phyloP scores from a whole-genome alignment of 2,329 filamentous ascomycete genomes.

The Colletotrichum lupini region DNA sequence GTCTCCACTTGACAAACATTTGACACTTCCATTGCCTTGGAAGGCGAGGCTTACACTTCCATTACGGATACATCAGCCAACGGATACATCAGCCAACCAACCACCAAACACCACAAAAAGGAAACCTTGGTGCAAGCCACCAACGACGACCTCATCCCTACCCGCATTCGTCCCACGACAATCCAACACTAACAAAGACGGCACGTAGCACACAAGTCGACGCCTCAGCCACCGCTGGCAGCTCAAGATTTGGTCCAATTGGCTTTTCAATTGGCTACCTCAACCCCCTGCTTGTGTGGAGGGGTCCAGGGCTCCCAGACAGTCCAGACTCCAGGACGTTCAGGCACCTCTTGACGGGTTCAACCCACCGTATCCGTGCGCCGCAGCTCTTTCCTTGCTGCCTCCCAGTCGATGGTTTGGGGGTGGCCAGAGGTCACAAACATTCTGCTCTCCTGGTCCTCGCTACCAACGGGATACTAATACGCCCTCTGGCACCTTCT shows the following conservation, averaged over 20 bases:
- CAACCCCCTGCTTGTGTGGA: conserved; percentile 5
- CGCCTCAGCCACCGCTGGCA: conserved; percentile 2
- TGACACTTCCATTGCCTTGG: not conserved
- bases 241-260: not conserved
- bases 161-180: conserved; percentile 2
- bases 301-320: not conserved
- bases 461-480: not conserved
- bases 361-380: conserved; percentile 23
- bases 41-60: too few species aligned
- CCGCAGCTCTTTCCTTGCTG: not conserved
- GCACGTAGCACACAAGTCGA: not conserved
- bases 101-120: not conserved
- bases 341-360: not conserved
- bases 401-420: too few species aligned
- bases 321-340: too few species aligned
- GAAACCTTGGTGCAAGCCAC: not conserved
- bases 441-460: not conserved
- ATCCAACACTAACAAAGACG: conserved; percentile 1
- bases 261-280: not conserved
- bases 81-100: not conserved
- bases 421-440: not conserved
- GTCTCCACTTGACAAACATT: not conserved
- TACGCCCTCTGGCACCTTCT: conserved; percentile 5
- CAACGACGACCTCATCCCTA: not conserved
- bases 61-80: not conserved